These are phyloP conservation scores for Kwoniella pini DNA, from an alignment of 768 basidiomycete genomes.

Conservation along the genomic window DNA sequence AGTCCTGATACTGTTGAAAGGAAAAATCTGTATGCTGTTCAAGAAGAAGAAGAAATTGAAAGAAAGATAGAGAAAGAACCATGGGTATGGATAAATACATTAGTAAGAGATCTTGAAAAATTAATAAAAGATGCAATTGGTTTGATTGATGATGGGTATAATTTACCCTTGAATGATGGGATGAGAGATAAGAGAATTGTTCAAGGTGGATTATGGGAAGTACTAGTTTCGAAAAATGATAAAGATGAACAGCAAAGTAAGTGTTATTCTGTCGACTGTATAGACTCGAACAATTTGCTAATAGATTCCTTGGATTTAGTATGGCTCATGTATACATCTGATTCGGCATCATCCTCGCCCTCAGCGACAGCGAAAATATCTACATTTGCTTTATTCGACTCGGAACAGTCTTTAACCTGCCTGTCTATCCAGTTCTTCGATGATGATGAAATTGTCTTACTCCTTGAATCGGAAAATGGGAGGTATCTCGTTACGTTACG, in stretches of 20 bases:
- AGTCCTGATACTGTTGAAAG: conserved; percentile 18
- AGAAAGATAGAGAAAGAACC: conserved; percentile 28
- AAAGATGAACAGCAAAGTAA: conserved; percentile 5
- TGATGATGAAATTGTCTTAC: conserved; percentile 31
- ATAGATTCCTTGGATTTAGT: conserved; percentile 6
- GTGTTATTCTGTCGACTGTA: not conserved
- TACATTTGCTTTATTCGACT: conserved; percentile 1
- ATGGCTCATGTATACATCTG: conserved; percentile 1
- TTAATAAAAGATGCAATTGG: conserved; percentile 19
- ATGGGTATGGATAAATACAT: conserved; percentile 35
- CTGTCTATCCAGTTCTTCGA: conserved; percentile 40
- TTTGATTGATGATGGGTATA: not conserved
- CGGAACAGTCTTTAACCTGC: conserved; percentile 3
- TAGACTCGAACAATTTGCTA: not conserved
- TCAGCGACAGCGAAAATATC: not conserved
- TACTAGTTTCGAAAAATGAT: not conserved
- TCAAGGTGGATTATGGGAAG: conserved; percentile 5
- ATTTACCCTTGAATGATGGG: not conserved
- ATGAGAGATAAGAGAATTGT: conserved; percentile 8
- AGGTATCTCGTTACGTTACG: conserved; percentile 25
- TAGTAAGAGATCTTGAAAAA: conserved; percentile 12
- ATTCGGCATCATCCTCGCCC: not conserved
- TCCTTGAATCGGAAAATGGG: conserved; percentile 14
- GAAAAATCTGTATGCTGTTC: not conserved
- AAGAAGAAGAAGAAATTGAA: conserved; percentile 8